A percentile compares a stretch with the other conserved stretches of the same genome.
phyloP scores from a whole-genome alignment of 441 rosid genomes.

The Gossypium lobatum region DNA sequence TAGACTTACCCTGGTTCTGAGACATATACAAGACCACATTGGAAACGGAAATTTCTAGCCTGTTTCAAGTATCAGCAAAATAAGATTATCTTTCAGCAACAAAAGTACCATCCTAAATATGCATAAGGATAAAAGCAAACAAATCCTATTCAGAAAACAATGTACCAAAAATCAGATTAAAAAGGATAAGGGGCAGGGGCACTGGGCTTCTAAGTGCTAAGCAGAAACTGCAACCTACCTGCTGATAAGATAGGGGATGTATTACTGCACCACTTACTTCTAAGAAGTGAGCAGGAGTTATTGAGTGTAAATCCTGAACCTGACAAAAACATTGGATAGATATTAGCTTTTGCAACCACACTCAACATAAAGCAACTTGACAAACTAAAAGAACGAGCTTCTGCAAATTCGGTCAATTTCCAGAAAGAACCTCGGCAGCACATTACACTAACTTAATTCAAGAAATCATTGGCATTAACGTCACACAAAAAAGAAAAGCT shows the following conservation, averaged over 20 bases:
- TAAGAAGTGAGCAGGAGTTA: slow-evolving; percentile 82
- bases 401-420: not conserved
- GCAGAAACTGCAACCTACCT: slow-evolving; percentile 43
- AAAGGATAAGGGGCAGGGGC: not conserved
- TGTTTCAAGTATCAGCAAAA: slow-evolving; percentile 31
- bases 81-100: slow-evolving; percentile 17
- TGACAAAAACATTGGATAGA: slow-evolving; percentile 26
- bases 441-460: not conserved
- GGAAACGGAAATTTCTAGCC: slow-evolving; percentile 96
- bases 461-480: not conserved
- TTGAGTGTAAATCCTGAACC: slow-evolving; percentile 92
- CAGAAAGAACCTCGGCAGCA: not conserved
- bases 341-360: slow-evolving; percentile 10
- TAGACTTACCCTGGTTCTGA: slow-evolving; percentile 86
- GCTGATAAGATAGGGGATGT: slow-evolving; percentile 93
- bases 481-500: not conserved
- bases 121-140: slow-evolving; percentile 9
- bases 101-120: slow-evolving; percentile 11
- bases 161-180: not conserved
- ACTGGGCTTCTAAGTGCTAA: slow-evolving; percentile 4
- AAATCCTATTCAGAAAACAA: not conserved
- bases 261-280: slow-evolving; percentile 96
- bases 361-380: slow-evolving; percentile 6
- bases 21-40: slow-evolving; percentile 90
- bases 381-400: slow-evolving; percentile 14